Base-by-base conservation (phyloP, 805 yeast species). In the Suhomyces sp. region DNA sequence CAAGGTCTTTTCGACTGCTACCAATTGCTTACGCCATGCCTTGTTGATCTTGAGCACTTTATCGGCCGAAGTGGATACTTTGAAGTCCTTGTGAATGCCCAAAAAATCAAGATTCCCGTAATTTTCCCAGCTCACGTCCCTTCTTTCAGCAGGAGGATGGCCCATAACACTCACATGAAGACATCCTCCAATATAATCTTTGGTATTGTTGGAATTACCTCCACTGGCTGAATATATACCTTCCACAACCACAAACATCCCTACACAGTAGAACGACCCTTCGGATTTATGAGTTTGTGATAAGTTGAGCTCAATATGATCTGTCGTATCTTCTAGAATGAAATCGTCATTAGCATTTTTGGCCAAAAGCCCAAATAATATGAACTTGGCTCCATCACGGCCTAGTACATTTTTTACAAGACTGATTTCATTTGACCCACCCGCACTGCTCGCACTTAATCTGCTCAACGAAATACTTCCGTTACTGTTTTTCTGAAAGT, bases 91-190 rank as follows among this genome's bases (percentile, higher is more conserved):
- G 53, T 73, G 72, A 37, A 73, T 66, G 5, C 78, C 78, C 63
- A 74, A 68, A 57, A 91, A 85, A 66, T 94, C 98, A 21, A 89
- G 60, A 57, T 86, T 80, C 1, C 97, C 98, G 53, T 84, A 84
- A 1, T 86, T 85, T 22, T 87, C 92, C 51, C 84, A 62, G 1
- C 96, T 77, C 0, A 63, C 67, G 7, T 78, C 84, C 53, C 97
- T 76, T 56, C 80, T 75, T 64, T 94, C 99, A 3, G 90, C 86
- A 0, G 94, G 91, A 2, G 99, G 98, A 53, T 90, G 97, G 3
- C 87, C 86, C 47, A 94, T 77, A 4, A 86, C 79, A 25, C 87
- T 78, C 1, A 87, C 96, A 57, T 86, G 83, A 63, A 94, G 91
- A 43, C 72, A 67, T 2, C 79, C 79, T 25, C 75, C 71, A 29